phyloP scores from a whole-genome alignment of 2,329 filamentous ascomycete genomes.

The Myriosclerotinia curreyana region DNA sequence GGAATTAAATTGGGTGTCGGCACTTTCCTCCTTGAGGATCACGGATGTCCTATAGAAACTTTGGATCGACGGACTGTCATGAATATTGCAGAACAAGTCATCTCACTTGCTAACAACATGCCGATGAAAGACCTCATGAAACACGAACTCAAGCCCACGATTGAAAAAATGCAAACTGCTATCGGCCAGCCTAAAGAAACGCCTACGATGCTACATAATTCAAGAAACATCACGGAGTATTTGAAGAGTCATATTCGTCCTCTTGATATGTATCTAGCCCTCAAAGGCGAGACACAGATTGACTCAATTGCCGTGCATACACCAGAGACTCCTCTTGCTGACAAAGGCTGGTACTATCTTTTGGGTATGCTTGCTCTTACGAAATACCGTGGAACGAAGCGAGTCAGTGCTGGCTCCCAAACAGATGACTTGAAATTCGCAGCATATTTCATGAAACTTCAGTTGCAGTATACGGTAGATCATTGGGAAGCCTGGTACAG shows the following conservation, averaged over 20 bases:
- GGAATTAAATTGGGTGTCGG: conserved; percentile 73
- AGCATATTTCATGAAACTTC: conserved; percentile 41
- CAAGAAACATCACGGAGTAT: conserved; percentile 76
- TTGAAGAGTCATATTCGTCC: conserved; percentile 83
- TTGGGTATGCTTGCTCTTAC: conserved; percentile 84
- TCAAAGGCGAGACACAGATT: conserved; percentile 73
- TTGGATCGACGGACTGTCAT: conserved; percentile 79
- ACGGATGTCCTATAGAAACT: conserved; percentile 72
- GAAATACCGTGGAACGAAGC: conserved; percentile 59
- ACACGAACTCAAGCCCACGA: conserved; percentile 82
- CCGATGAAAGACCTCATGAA: conserved; percentile 89
- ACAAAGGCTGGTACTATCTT: conserved; percentile 87
- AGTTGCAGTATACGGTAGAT: conserved; percentile 40
- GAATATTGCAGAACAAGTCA: conserved; percentile 78
- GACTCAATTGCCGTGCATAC: conserved; percentile 67
- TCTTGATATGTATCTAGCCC: conserved; percentile 72
- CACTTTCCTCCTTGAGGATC: conserved; percentile 67
- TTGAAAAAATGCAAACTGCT: conserved; percentile 88
- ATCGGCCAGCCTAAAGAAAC: conserved; percentile 77
- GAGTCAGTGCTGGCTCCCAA: conserved; percentile 39
- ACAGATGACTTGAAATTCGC: conserved; percentile 42
- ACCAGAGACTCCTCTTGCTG: conserved; percentile 68
- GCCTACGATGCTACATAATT: conserved; percentile 80
- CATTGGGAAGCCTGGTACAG: conserved; percentile 45
- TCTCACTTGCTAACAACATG: conserved; percentile 76